A percentile compares a stretch with the other conserved stretches of the same genome.
phyloP scores from a whole-genome alignment of 2,329 filamentous ascomycete species.

The Pyricularia grisea region DNA sequence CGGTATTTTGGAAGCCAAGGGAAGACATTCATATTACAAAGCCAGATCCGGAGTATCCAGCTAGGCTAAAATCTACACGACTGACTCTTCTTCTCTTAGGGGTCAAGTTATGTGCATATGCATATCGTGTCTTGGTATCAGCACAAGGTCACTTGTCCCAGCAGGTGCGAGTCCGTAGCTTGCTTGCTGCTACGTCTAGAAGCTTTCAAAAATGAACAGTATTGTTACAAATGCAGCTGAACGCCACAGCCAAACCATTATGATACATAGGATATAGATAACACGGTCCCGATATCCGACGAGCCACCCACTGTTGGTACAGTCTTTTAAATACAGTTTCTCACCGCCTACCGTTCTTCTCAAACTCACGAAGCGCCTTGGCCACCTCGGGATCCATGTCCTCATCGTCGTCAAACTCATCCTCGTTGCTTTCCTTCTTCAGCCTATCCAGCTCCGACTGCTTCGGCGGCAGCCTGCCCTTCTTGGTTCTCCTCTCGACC shows the following conservation, averaged over 20 bases:
- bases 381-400: background rate
- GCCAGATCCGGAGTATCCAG: too few relatives aligned
- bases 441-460: background rate
- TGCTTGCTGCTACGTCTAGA: too few relatives aligned
- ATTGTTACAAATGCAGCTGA: background rate
- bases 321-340: background rate
- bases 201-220: background rate
- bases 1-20: too few relatives aligned
- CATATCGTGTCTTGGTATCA: too few relatives aligned
- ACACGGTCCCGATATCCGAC: background rate
- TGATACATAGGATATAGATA: background rate
- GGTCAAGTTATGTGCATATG: too few relatives aligned
- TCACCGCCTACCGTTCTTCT: background rate
- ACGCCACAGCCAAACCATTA: background rate
- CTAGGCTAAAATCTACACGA: too few relatives aligned
- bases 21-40: too few relatives aligned
- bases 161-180: too few relatives aligned
- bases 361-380: background rate
- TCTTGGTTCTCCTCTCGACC: constrained; percentile 2
- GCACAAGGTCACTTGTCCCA: too few relatives aligned
- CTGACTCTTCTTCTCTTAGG: too few relatives aligned
- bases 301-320: background rate
- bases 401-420: background rate
- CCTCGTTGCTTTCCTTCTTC: background rate
- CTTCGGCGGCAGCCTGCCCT: background rate